Evolutionary conservation across 306 rosid genomes (phyloP).

Genomic region (Casuarina glauca): DNA sequence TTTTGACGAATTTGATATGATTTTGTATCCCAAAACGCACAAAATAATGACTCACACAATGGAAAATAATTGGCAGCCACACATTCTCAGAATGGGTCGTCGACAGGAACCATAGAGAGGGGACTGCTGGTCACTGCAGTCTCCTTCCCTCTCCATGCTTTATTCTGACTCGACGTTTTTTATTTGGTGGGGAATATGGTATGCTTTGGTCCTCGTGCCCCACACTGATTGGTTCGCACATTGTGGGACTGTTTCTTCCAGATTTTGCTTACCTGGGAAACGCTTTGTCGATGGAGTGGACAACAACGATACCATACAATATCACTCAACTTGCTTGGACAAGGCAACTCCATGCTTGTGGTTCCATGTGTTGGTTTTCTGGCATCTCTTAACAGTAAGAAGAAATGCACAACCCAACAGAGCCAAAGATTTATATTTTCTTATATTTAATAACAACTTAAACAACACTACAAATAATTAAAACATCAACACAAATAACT

Average conservation of each 20-base stretch:
- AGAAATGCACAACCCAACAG: no score
- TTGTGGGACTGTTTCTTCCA: conserved; percentile 20
- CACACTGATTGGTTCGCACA: conserved; percentile 23
- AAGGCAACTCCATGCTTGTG: background rate
- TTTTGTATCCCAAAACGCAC: background rate
- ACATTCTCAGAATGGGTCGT: no score
- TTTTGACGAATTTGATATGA: background rate
- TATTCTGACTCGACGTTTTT: background rate
- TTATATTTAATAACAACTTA: no score
- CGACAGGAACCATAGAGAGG: no score
- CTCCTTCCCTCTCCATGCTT: no score
- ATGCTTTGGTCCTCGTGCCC: conserved; percentile 34
- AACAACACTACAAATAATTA: no score
- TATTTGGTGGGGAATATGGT: conserved; percentile 24
- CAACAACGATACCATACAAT: conserved; percentile 1
- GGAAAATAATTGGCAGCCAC: no score
- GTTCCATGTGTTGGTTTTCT: background rate
- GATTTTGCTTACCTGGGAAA: conserved; percentile 30
- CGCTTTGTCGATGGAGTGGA: conserved; percentile 24
- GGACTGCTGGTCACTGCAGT: no score
- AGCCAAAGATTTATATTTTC: no score
- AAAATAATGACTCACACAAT: no score
- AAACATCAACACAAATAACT: no score
- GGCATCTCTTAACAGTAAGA: no score
- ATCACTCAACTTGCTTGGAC: background rate